Conservation (phyloP, 2,329 filamentous ascomycete species). For the Claviceps maximensis region DNA sequence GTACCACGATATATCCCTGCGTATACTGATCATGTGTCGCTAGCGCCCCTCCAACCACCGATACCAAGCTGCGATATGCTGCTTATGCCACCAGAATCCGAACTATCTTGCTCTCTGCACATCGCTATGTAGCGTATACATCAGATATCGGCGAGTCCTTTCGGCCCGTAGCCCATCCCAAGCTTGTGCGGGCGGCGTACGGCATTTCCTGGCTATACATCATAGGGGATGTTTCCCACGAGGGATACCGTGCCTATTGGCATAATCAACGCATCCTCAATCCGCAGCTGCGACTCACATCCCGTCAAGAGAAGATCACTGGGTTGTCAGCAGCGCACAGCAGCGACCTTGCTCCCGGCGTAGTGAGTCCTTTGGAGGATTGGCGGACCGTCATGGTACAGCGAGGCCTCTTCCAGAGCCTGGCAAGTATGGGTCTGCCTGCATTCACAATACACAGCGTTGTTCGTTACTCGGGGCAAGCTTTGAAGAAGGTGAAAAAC, state of each 20-base stretch:
- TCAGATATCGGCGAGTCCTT: slow-evolving; percentile 95
- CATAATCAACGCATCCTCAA: slow-evolving; percentile 67
- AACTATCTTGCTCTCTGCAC: slow-evolving; percentile 78
- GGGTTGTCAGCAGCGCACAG: slow-evolving; percentile 26
- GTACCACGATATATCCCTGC: slow-evolving; percentile 5
- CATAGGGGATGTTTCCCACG: slow-evolving; percentile 76
- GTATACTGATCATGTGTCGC: slow-evolving; percentile 6
- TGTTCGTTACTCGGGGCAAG: slow-evolving; percentile 74
- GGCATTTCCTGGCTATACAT: slow-evolving; percentile 89
- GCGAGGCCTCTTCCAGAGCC: slow-evolving; percentile 74
- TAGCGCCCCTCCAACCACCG: slow-evolving; percentile 57
- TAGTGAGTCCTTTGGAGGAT: slow-evolving; percentile 65
- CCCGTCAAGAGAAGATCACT: slow-evolving; percentile 33
- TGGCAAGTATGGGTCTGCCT: slow-evolving; percentile 88
- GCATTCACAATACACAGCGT: slow-evolving; percentile 91
- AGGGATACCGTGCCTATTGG: slow-evolving; percentile 90
- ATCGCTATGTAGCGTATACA: slow-evolving; percentile 95
- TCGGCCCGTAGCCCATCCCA: slow-evolving; percentile 79
- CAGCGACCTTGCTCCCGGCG: slow-evolving; percentile 22
- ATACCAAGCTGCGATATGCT: slow-evolving; percentile 77
- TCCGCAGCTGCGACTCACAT: slow-evolving; percentile 46
- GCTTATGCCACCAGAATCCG: slow-evolving; percentile 78
- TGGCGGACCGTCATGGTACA: slow-evolving; percentile 86
- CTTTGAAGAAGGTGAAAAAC: slow-evolving; percentile 75
- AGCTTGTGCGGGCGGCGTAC: slow-evolving; percentile 70